Evolutionary conservation across 257 asterid genomes (phyloP), one percentile per base, ranked within the genome.

Genomic region (Ilex aquifolium): DNA sequence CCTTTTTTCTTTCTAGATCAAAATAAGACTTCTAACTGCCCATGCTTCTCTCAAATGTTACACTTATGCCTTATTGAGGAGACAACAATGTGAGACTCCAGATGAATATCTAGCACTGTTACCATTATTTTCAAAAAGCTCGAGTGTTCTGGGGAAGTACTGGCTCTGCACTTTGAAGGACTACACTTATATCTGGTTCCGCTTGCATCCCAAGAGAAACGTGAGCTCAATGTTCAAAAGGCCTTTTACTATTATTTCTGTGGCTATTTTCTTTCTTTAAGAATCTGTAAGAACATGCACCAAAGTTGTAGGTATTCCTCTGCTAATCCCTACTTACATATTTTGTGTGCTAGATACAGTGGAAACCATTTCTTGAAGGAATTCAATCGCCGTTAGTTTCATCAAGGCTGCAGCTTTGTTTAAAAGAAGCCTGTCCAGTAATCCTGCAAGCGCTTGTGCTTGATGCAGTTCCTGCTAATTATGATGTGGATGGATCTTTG

Each of bases 331-430:
- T 61, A 59, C 36, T 53, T 65, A 60, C 31, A 67, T 55, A 44
- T 72, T 54, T 56, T 65, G 62, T 75, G 59, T 64, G 64, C 57
- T 71, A 53, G 69, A 64, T 83, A 36, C 86, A 93, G 99, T 83
- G 96, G 97, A 86, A 80, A 77, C 95, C 96, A 66, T 84, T 93
- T 76, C 97, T 93, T 77, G 99, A 93, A 67, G 99, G 97, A 67
- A 83, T 93, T 67, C 96, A 87, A 65, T 85, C 97, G 60, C 72
- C 90, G 48, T 71, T 73, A 73, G 93, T 82, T 71, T 90, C 94
- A 80, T 74, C 82, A 69, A 84, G 79, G 78, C 71, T 93, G 83
- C 77, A 76, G 67, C 88, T 94, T 54, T 93, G 97, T 70, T 80
- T 93, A 62, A 91, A 85, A 79, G 99, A 93, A 87, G 96, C 99